Percentiles rank a stretch among this genome's conserved stretches.
These are phyloP conservation scores for Vicia sativa DNA, from an alignment of 306 rosid species.

Conservation along the genomic window DNA sequence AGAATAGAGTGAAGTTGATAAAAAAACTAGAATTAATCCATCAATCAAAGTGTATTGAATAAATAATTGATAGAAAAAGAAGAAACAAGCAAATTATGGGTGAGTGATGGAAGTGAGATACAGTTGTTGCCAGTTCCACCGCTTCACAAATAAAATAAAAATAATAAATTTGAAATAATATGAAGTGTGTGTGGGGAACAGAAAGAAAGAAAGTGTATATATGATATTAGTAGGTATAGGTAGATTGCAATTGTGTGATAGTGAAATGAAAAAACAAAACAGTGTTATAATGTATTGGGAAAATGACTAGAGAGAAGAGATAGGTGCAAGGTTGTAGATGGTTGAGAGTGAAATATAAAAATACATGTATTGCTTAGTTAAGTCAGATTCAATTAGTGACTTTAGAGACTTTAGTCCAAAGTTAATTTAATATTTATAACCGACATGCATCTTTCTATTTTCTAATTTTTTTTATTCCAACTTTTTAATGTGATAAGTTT, in stretches of 20 bases:
- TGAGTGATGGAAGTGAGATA: not conserved
- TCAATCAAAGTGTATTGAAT: not conserved
- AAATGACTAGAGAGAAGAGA: not conserved
- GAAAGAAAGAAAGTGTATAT: too few relatives aligned
- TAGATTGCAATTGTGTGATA: not conserved
- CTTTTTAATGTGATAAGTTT: too few relatives aligned
- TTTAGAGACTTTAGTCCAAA: not conserved
- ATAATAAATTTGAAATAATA: not conserved
- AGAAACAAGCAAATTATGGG: too few relatives aligned
- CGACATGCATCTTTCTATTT: not conserved
- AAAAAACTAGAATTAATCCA: not conserved
- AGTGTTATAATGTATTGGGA: not conserved
- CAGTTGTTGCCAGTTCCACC: conserved; percentile 18
- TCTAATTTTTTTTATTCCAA: not conserved
- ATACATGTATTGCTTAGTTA: not conserved
- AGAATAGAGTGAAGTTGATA: conserved; percentile 24
- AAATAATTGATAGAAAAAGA: not conserved
- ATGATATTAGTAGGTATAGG: not conserved
- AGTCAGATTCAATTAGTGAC: not conserved
- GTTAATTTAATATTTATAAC: not conserved
- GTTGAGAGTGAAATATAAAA: conserved; percentile 1
- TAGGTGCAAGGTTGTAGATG: not conserved
- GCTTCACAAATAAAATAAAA: not conserved
- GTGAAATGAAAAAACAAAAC: not conserved
- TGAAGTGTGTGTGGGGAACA: too few relatives aligned